Percentiles rank a stretch among this genome's conserved stretches.
phyloP scores from a whole-genome alignment of 148 eudicot species.

The Mesembryanthemum crystallinum region DNA sequence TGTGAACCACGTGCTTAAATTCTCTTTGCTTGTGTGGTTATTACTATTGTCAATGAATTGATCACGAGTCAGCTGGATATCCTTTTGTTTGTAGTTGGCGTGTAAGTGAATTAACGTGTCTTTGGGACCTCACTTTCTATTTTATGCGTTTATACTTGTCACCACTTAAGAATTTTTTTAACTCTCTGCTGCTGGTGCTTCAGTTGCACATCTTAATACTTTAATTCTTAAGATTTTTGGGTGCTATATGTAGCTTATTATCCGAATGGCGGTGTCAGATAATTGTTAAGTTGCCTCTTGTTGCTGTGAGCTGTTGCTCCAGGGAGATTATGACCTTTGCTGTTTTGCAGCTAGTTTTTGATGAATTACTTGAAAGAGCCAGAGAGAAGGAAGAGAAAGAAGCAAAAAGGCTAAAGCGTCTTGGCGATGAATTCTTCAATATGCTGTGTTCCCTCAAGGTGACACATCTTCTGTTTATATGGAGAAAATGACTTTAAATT shows the following conservation, averaged over 20 bases:
- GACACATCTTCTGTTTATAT: slow-evolving; percentile 5
- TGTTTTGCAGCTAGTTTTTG: slow-evolving; percentile 66
- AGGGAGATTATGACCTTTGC: slow-evolving; percentile 1
- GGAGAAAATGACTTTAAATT: background rate
- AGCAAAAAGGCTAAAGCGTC: slow-evolving; percentile 75
- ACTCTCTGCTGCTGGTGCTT: background rate
- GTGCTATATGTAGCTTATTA: background rate
- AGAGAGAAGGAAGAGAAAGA: slow-evolving; percentile 92
- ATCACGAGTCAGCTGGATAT: no score
- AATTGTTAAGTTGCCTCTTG: background rate
- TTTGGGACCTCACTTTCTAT: no score
- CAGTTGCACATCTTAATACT: no score
- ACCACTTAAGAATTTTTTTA: no score
- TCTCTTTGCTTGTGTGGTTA: no score
- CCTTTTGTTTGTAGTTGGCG: no score
- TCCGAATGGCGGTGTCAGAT: slow-evolving; percentile 1
- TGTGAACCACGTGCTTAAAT: no score
- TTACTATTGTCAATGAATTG: no score
- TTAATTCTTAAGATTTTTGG: no score
- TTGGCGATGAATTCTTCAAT: slow-evolving; percentile 70
- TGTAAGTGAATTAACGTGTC: no score
- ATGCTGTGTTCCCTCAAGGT: slow-evolving; percentile 74
- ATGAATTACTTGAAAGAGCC: slow-evolving; percentile 65
- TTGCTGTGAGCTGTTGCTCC: slow-evolving; percentile 9
- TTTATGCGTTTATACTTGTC: no score